Percentiles rank a stretch among this genome's conserved stretches.
These are phyloP conservation scores for Coemansia sp. DNA, from an alignment of 192 early-diverging fungal genomes.

Conservation along the genomic window DNA sequence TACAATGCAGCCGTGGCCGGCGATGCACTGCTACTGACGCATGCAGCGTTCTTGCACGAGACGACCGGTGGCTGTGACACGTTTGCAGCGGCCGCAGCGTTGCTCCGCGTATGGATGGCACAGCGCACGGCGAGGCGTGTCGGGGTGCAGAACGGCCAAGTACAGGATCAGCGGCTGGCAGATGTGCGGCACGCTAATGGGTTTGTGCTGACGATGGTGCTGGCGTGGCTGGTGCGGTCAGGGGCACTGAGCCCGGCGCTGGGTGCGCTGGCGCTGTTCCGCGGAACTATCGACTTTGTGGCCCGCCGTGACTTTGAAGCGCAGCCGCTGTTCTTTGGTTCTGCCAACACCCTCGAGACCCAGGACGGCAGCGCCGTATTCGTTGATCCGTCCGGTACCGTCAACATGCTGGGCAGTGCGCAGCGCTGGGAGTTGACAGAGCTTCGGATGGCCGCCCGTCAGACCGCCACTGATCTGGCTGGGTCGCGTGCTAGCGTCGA, in stretches of 20 bases:
- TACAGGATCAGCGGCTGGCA: conserved; percentile 8
- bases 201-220: conserved; percentile 82
- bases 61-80: conserved; percentile 63
- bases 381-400: conserved; percentile 75
- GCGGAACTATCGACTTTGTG: conserved; percentile 79
- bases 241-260: conserved; percentile 59
- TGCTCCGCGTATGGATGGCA: conserved; percentile 80
- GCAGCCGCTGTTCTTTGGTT: conserved; percentile 20
- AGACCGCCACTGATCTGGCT: conserved; percentile 27
- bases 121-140: conserved; percentile 56
- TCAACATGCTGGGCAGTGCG: conserved; percentile 76
- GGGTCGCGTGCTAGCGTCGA: conserved; percentile 10
- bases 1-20: conserved; percentile 81
- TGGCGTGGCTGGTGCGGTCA: conserved; percentile 71
- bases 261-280: conserved; percentile 81
- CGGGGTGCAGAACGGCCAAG: conserved; percentile 5
- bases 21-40: conserved; percentile 67
- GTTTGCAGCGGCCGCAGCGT: conserved; percentile 71
- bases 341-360: conserved; percentile 12
- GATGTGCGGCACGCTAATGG: too few relatives aligned
- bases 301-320: conserved; percentile 44
- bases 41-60: conserved; percentile 73
- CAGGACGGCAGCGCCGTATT: conserved; percentile 70
- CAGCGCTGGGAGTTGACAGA: conserved; percentile 60
- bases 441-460: conserved; percentile 37